Percentiles rank a stretch among this genome's conserved stretches.
These are phyloP conservation scores for Gossypium gossypioides DNA, from an alignment of 441 rosid genomes.

Conservation along the genomic window DNA sequence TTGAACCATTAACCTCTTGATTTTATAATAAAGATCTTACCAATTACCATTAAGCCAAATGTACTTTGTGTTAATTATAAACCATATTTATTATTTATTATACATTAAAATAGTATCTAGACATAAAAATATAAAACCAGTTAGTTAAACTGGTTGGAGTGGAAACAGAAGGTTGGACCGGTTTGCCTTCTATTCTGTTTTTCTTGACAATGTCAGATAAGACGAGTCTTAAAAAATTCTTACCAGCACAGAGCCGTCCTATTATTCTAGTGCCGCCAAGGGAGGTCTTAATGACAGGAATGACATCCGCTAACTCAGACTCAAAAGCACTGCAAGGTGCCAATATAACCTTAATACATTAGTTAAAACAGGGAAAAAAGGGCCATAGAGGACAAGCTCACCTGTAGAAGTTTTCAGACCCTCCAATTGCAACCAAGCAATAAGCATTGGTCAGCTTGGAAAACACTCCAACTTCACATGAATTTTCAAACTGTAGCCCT, in stretches of 20 bases:
- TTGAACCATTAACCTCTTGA: background rate
- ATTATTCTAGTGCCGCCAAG: slow-evolving; percentile 53
- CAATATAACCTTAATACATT: slow-evolving; percentile 6
- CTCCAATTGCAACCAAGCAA: slow-evolving; percentile 86
- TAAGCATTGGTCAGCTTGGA: slow-evolving; percentile 95
- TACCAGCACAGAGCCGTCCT: slow-evolving; percentile 55
- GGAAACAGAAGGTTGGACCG: background rate
- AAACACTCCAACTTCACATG: slow-evolving; percentile 84
- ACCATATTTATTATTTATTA: background rate
- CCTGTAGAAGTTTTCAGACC: slow-evolving; percentile 89
- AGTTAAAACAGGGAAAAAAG: background rate
- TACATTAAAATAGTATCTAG: background rate
- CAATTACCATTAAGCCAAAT: background rate
- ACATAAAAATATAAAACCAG: background rate
- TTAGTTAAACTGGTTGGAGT: background rate
- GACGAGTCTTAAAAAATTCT: background rate
- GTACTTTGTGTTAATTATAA: background rate
- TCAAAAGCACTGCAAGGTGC: slow-evolving; percentile 52
- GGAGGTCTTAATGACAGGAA: slow-evolving; percentile 84
- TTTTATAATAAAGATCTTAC: background rate
- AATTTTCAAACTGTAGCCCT: slow-evolving; percentile 92
- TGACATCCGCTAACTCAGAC: slow-evolving; percentile 62
- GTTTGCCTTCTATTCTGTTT: background rate
- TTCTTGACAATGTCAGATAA: background rate
- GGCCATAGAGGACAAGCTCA: slow-evolving; percentile 11